Percentiles rank a stretch among this genome's conserved stretches.
Evolutionary conservation across 169 alveolate genomes (phyloP).

Genomic region (Plasmodium vivax): DNA sequence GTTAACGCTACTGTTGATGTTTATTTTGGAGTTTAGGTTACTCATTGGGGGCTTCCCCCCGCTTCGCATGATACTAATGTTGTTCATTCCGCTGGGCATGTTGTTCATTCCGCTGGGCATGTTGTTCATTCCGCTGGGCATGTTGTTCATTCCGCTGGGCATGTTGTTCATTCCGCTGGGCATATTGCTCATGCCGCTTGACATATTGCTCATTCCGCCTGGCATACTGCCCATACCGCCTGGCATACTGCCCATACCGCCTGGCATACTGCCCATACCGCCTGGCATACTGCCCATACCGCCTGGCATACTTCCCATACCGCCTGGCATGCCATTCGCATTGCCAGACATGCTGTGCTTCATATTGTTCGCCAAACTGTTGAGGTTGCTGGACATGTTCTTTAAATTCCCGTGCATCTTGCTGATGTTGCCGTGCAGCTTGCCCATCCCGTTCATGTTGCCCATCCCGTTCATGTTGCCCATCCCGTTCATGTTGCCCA

Average conservation of each 20-base stretch:
- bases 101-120: slow-evolving; percentile 7
- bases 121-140: not conserved
- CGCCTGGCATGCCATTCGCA: slow-evolving; percentile 3
- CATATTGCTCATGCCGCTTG: not conserved
- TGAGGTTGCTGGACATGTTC: slow-evolving; percentile 3
- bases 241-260: not conserved
- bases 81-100: not conserved
- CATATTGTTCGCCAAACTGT: not conserved
- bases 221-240: not conserved
- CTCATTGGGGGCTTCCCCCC: not conserved
- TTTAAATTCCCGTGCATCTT: slow-evolving; percentile 28
- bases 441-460: not conserved
- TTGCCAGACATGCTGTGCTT: slow-evolving; percentile 9
- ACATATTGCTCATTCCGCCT: not conserved
- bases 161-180: not conserved
- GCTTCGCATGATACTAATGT: not conserved
- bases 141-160: slow-evolving; percentile 11
- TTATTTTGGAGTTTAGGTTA: not conserved
- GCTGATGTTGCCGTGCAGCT: slow-evolving; percentile 5
- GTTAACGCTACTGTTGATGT: not conserved
- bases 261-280: not conserved
- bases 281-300: not conserved
- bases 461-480: slow-evolving; percentile 1
- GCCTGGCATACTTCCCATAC: slow-evolving; percentile 1
- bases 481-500: slow-evolving; percentile 1